Evolutionary conservation across 2,329 filamentous ascomycete species (phyloP), one percentile per base, ranked within the genome.

Genomic region (Shiraia sp.): DNA sequence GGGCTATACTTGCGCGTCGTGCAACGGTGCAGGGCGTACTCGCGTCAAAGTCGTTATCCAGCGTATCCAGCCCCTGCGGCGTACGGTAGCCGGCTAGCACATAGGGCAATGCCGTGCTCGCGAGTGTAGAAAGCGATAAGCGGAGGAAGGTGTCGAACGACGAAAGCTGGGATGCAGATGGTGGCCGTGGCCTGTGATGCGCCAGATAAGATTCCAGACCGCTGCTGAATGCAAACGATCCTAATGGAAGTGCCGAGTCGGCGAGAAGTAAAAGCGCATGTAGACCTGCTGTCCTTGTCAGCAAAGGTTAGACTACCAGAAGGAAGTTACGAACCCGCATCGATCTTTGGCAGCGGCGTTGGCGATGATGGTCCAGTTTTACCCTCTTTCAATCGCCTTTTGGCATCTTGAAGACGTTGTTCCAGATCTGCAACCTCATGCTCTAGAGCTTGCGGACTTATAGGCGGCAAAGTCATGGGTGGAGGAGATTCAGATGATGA

Each of bases 161-260:
- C 9, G 63, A 48, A 8, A 66, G 33, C 45, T 67, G 65, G 7
- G 65, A 65, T 2, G 60, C 53, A 13, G 54, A 57, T 14, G 63
- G 54, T 33, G 51, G 55, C 10, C 56, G 59, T 2, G 61, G 60
- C 46, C 69, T 73, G 53, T 76, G 75, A 73, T 93, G 88, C 3
- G 86, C 85, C 13, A 91, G 81, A 67, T 86, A 92, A 28, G 88
- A 92, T 72, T 93, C 88, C 12, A 93, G 79, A 3, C 88, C 88
- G 55, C 82, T 87, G 74, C 84, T 88, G 74, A 92, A 93, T 59
- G 88, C 88, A 71, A 93, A 93, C n/a, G 88, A 89, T 42, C 88
- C 88, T 0, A 93, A 77, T 1, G 88, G 88, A 2, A 93, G 80
- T 10, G 87, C 87, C 1, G 88, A 91, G 74, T 93, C 88, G 33